Percentiles rank a stretch among this genome's conserved stretches.
Evolutionary conservation across 441 rosid genomes (phyloP).

Genomic region (Populus tomentosa): DNA sequence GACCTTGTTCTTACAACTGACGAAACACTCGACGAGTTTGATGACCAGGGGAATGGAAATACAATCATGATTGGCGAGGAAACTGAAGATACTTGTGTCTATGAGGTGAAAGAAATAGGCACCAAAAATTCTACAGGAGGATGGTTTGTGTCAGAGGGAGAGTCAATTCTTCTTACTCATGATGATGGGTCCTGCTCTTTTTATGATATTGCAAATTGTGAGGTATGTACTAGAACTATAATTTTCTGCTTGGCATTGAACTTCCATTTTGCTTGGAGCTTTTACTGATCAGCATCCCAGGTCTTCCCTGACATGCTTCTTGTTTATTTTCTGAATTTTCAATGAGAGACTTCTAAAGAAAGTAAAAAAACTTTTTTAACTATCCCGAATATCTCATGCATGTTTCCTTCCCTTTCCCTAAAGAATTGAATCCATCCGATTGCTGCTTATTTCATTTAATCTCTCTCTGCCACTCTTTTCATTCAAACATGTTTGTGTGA

Average conservation of each 20-base stretch:
- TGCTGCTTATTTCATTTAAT: not conserved
- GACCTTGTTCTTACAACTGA: constrained; percentile 57
- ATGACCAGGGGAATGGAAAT: constrained; percentile 60
- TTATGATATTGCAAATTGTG: constrained; percentile 76
- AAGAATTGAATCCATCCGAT: not conserved
- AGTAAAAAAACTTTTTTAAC: not conserved
- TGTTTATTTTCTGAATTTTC: not conserved
- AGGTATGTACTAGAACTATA: constrained; percentile 40
- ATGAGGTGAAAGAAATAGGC: constrained; percentile 66
- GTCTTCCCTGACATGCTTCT: not conserved
- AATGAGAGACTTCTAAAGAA: not conserved
- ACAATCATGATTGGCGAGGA: constrained; percentile 43
- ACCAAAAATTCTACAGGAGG: constrained; percentile 72
- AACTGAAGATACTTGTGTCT: constrained; percentile 44
- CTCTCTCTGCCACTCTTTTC: not conserved
- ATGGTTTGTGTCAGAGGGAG: constrained; percentile 98
- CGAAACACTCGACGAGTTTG: constrained; percentile 79
- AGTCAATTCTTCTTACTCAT: constrained; percentile 75
- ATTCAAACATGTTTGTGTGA: not conserved
- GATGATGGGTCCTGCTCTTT: constrained; percentile 89
- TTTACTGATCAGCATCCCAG: not conserved
- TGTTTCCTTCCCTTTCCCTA: not conserved
- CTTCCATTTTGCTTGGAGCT: not conserved
- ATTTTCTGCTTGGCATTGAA: not conserved
- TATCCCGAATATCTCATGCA: not conserved